Conservation (phyloP, 768 basidiomycete genomes). For the Dendrothele bispora region DNA sequence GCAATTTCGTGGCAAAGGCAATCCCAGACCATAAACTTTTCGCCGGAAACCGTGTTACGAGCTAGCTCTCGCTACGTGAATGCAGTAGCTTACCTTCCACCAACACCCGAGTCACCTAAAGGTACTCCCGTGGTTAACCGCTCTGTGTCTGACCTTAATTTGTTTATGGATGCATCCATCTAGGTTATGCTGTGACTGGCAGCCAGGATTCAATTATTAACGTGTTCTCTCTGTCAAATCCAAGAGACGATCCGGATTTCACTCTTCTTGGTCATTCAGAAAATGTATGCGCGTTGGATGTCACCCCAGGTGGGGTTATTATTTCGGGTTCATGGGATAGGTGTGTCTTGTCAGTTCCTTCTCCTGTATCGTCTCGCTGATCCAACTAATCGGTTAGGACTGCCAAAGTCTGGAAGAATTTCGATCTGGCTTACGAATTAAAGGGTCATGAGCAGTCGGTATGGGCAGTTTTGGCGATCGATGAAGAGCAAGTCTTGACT, state of each 20-base stretch:
- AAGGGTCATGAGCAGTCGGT: slow-evolving; percentile 89
- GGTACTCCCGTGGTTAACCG: no score
- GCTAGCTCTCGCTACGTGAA: slow-evolving; percentile 80
- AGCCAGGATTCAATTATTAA: slow-evolving; percentile 90
- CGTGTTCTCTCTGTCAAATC: slow-evolving; percentile 62
- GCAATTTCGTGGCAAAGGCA: slow-evolving; percentile 82
- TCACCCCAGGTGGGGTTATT: slow-evolving; percentile 67
- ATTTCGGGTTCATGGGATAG: slow-evolving; percentile 98
- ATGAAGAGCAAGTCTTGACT: slow-evolving; percentile 76
- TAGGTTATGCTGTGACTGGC: slow-evolving; percentile 85
- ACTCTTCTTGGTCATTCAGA: slow-evolving; percentile 85
- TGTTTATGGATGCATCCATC: no score
- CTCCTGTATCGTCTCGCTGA: not conserved
- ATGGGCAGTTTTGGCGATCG: slow-evolving; percentile 86
- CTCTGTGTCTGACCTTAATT: no score
- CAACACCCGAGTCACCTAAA: slow-evolving; percentile 66
- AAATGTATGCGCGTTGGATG: slow-evolving; percentile 86
- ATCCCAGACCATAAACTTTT: slow-evolving; percentile 48
- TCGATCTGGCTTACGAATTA: slow-evolving; percentile 68
- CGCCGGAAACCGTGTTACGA: slow-evolving; percentile 51
- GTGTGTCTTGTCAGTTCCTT: slow-evolving; percentile 43
- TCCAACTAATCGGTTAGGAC: slow-evolving; percentile 54
- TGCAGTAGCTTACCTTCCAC: slow-evolving; percentile 75
- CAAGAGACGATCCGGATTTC: slow-evolving; percentile 74
- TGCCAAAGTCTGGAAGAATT: slow-evolving; percentile 91